Base-by-base conservation (phyloP, 495 filamentous ascomycete species). In the Podospora appendiculata region DNA sequence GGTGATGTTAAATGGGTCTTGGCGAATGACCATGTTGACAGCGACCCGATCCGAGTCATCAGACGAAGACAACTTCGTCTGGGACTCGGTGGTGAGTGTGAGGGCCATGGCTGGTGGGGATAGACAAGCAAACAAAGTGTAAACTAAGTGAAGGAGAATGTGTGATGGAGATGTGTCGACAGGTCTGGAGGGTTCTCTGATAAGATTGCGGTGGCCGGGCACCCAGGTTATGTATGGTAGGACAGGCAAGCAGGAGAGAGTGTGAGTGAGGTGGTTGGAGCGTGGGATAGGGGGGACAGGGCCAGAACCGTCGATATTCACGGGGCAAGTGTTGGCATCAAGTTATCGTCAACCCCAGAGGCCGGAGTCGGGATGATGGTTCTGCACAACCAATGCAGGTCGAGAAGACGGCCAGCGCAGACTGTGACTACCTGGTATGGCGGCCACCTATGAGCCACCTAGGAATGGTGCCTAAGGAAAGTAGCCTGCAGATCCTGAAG, bases 1-100 rank as follows among this genome's bases (percentile, higher is more conserved):
- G 0, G 74, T 80, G 50, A 78, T 59, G 48, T 64, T 65, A 42
- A 79, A 65, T 36, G 70, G 74, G 57, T 73, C 73, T 56, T 79
- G 75, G 13, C 69, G 67, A 61, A 76, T 72, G 48, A 69, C 67
- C 56, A 70, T 63, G 53, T 68, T 70, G 55, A 71, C 58, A 13
- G 57, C 41, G 14, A 54, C 47, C 33, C 32, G 50, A 43, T 48
- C 40, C n/a, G 52, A 25, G 3, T 60, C 62, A 16, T 58, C 53
- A 25, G 39, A 4, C 11, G 46, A 12, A 14, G 51, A 46, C 36
- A 48, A 11, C 48, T 62, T 56, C 42, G 59, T 54, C 19, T 43
- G 56, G 18, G 62, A 43, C 25, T 58, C 51, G 45, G 58, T 60
- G 45, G 58, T 57, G 18, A 65, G 43, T 11, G 59, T 61, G 43